Conservation (phyloP, 768 basidiomycete genomes). For the Lactifluus piperatus region DNA sequence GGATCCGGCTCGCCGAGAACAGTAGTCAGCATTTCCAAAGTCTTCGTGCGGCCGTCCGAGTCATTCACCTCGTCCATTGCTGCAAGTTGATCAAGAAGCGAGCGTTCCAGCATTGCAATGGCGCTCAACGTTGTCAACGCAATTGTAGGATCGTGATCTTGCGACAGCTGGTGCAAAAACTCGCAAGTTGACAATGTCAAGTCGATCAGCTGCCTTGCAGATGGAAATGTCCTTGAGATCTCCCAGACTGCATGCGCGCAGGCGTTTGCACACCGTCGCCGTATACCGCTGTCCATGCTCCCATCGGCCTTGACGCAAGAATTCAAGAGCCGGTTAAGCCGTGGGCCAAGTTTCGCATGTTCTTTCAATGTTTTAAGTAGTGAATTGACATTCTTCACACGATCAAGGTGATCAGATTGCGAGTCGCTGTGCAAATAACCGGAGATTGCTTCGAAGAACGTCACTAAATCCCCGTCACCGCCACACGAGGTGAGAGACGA, state of each 20-base stretch:
- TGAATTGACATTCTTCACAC: background rate
- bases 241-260: conserved; percentile 8
- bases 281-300: conserved; percentile 1
- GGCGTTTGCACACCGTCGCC: conserved; percentile 6
- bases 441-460: background rate
- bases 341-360: background rate
- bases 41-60: too few species aligned
- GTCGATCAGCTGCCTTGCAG: too few species aligned
- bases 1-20: too few species aligned
- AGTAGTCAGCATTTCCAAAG: too few species aligned
- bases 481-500: background rate
- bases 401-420: too few species aligned
- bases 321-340: background rate
- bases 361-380: background rate
- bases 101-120: background rate
- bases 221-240: background rate
- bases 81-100: too few species aligned
- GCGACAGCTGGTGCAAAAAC: background rate
- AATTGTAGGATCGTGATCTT: background rate
- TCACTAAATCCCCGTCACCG: background rate
- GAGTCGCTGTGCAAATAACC: background rate
- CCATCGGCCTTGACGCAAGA: conserved; percentile 2
- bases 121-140: background rate
- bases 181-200: too few species aligned
- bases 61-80: too few species aligned